phyloP scores from a whole-genome alignment of 192 early-diverging fungal species.

The Phlyctochytrium arcticum region DNA sequence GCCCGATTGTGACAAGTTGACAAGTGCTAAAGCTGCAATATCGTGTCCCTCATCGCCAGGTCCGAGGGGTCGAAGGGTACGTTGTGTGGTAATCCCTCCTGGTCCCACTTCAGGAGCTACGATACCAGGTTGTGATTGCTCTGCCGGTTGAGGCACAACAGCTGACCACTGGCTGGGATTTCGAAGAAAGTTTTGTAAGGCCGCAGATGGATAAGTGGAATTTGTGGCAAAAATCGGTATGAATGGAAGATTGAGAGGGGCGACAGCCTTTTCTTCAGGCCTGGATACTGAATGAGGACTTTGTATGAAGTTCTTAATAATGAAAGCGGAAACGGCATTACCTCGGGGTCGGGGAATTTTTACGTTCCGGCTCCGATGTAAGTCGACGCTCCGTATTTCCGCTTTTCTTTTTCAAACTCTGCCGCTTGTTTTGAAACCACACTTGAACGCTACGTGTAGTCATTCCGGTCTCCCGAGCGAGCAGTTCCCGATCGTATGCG shows the following conservation, averaged over 20 bases:
- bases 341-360: no score
- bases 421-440: constrained; percentile 95
- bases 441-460: constrained; percentile 85
- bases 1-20: background rate
- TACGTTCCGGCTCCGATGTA: background rate
- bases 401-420: constrained; percentile 24
- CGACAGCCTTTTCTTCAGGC: no score
- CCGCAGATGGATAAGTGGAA: no score
- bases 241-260: no score
- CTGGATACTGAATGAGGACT: no score
- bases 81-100: background rate
- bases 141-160: no score
- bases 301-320: no score
- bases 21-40: constrained; percentile 1
- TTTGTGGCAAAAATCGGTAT: no score
- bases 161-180: no score
- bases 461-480: constrained; percentile 78
- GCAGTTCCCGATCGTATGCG: background rate
- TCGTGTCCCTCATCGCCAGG: background rate
- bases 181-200: no score
- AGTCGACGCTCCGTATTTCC: background rate
- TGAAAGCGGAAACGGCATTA: no score
- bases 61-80: background rate
- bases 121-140: background rate
- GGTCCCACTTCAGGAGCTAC: background rate